phyloP scores from a whole-genome alignment of 495 filamentous ascomycete species.

The Glarea lozoyensis region DNA sequence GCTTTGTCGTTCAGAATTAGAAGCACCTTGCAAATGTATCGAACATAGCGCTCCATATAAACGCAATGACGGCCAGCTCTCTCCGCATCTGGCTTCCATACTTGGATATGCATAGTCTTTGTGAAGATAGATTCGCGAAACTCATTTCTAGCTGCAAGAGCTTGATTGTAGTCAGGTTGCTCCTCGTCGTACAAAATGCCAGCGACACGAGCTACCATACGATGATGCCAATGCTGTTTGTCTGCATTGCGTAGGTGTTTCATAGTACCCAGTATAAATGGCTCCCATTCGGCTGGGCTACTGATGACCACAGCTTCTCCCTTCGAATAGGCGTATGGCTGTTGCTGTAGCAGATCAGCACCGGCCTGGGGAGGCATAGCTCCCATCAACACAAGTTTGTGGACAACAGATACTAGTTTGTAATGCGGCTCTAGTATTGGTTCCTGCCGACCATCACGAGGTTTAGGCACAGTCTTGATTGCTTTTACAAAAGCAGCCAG shows the following conservation, averaged over 20 bases:
- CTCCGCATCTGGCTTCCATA: slow-evolving; percentile 94
- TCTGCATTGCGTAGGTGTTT: slow-evolving; percentile 73
- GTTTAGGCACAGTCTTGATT: slow-evolving; percentile 71
- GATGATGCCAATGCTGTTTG: slow-evolving; percentile 95
- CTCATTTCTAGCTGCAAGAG: slow-evolving; percentile 60
- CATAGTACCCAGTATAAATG: slow-evolving; percentile 64
- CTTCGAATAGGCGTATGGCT: slow-evolving; percentile 15
- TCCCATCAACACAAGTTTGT: slow-evolving; percentile 62
- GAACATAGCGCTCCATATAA: slow-evolving; percentile 83
- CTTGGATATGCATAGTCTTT: slow-evolving; percentile 87
- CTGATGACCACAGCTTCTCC: slow-evolving; percentile 26
- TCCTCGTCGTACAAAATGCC: slow-evolving; percentile 59
- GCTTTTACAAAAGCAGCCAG: slow-evolving; percentile 63
- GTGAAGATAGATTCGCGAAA: slow-evolving; percentile 85
- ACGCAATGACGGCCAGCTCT: slow-evolving; percentile 87
- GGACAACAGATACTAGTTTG: slow-evolving; percentile 78
- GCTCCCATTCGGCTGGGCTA: slow-evolving; percentile 60
- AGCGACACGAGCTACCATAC: slow-evolving; percentile 73
- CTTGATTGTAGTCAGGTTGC: slow-evolving; percentile 21
- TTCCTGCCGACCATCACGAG: slow-evolving; percentile 65
- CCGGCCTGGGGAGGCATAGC: slow-evolving; percentile 22
- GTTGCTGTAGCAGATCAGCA: slow-evolving; percentile 19
- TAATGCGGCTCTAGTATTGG: slow-evolving; percentile 94
- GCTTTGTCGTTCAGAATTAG: slow-evolving; percentile 65
- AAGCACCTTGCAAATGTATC: slow-evolving; percentile 68